phyloP scores from a whole-genome alignment of 345 rosid species.

The Camelina sativa region DNA sequence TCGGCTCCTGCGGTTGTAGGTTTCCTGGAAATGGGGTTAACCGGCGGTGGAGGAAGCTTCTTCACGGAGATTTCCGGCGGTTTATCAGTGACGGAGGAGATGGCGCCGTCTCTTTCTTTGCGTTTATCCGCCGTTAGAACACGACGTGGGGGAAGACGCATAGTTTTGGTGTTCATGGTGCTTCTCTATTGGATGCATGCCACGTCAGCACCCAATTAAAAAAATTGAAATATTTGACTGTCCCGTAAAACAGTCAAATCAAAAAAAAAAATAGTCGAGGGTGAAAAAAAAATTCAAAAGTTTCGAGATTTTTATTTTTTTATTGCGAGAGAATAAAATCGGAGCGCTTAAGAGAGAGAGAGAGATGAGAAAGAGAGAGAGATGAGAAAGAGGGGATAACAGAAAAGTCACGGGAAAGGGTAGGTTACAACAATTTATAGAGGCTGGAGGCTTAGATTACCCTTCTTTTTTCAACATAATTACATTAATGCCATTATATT shows the following conservation, averaged over 20 bases:
- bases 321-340: not conserved
- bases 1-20: constrained; percentile 26
- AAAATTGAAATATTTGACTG: constrained; percentile 17
- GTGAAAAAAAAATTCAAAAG: not conserved
- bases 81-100: constrained; percentile 34
- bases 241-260: not conserved
- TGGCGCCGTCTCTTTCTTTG: constrained; percentile 51
- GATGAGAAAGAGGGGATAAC: not conserved
- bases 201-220: constrained; percentile 57
- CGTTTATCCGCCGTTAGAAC: constrained; percentile 66
- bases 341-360: not conserved
- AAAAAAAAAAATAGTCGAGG: not conserved
- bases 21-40: constrained; percentile 18
- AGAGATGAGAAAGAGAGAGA: not conserved
- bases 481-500: constrained; percentile 20
- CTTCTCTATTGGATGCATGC: constrained; percentile 53
- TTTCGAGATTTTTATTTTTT: not conserved
- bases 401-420: not conserved
- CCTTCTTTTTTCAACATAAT: not conserved
- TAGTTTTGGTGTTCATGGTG: constrained; percentile 70
- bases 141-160: constrained; percentile 91
- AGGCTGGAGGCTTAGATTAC: not conserved
- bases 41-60: constrained; percentile 26
- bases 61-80: constrained; percentile 34
- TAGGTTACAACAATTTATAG: constrained; percentile 49